These are phyloP conservation scores for Acidiella bohemica DNA, from an alignment of 495 filamentous ascomycete genomes.

Conservation along the genomic window DNA sequence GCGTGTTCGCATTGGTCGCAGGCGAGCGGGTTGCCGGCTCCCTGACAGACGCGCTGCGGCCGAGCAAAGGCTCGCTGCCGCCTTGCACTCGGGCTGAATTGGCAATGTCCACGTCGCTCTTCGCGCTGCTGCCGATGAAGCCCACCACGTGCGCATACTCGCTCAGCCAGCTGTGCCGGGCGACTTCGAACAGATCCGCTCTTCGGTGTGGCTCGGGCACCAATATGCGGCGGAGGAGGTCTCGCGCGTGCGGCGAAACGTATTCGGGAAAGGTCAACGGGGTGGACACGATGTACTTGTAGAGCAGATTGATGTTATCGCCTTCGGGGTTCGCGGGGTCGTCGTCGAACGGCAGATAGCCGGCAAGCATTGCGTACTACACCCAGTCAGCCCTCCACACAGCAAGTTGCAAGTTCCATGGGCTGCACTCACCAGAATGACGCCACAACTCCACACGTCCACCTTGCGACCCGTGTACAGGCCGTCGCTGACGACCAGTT, in stretches of 20 bases:
- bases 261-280: conserved; percentile 98
- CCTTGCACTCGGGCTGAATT: conserved; percentile 60
- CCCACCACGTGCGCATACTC: conserved; percentile 91
- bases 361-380: conserved; percentile 98
- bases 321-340: conserved; percentile 97
- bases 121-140: conserved; percentile 90
- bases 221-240: conserved; percentile 80
- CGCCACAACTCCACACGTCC: conserved; percentile 98
- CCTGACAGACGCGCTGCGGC: conserved; percentile 79
- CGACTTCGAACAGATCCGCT: conserved; percentile 94
- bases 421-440: conserved; percentile 73
- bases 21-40: conserved; percentile 58
- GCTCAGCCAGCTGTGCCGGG: conserved; percentile 94
- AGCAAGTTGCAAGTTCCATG: too few relatives aligned
- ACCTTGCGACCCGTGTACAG: conserved; percentile 96
- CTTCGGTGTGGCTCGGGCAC: conserved; percentile 93
- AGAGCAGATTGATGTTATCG: conserved; percentile 97
- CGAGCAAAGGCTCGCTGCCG: conserved; percentile 44
- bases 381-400: conserved; percentile 10
- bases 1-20: conserved; percentile 38
- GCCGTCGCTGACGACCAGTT: conserved; percentile 94
- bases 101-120: conserved; percentile 71
- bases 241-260: conserved; percentile 90
- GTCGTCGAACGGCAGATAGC: conserved; percentile 97
- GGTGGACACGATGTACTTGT: conserved; percentile 98